Conservation (phyloP, 1,139 yeast genomes). For the Pichia sp. region DNA sequence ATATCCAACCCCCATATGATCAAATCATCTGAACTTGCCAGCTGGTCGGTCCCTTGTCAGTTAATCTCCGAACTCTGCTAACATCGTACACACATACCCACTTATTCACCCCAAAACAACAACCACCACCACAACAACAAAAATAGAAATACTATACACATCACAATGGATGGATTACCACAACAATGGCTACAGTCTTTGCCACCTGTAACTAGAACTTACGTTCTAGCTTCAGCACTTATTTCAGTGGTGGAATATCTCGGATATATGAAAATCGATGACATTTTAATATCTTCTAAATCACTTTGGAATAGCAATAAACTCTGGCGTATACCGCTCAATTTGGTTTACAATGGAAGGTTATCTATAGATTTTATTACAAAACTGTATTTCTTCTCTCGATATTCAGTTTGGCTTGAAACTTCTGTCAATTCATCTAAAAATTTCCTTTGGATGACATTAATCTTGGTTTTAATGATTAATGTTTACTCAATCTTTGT, state of each 20-base stretch:
- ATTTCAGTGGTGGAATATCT: slow-evolving; percentile 29
- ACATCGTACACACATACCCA: not conserved
- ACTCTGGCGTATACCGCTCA: slow-evolving; percentile 9
- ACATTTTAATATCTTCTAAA: slow-evolving; percentile 7
- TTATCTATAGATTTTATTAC: slow-evolving; percentile 32
- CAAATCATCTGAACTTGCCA: too few species aligned
- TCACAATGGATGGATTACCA: slow-evolving; percentile 29
- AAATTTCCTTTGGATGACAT: slow-evolving; percentile 36
- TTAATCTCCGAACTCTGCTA: too few species aligned
- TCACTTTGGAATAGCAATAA: not conserved
- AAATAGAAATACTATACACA: not conserved
- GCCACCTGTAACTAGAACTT: slow-evolving; percentile 34
- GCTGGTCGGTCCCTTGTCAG: too few species aligned
- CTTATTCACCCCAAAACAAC: too few species aligned
- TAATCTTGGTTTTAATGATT: slow-evolving; percentile 27
- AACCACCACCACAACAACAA: too few species aligned
- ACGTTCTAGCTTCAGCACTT: slow-evolving; percentile 27
- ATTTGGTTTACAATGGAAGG: slow-evolving; percentile 32
- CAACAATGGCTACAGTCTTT: slow-evolving; percentile 32
- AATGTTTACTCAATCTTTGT: slow-evolving; percentile 28
- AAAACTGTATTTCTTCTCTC: slow-evolving; percentile 32
- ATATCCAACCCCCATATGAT: too few species aligned
- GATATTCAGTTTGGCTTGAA: slow-evolving; percentile 38
- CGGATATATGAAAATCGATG: slow-evolving; percentile 24
- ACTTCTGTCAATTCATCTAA: slow-evolving; percentile 29